phyloP scores from a whole-genome alignment of 2,329 filamentous ascomycete genomes.

The Drechmeria coniospora region DNA sequence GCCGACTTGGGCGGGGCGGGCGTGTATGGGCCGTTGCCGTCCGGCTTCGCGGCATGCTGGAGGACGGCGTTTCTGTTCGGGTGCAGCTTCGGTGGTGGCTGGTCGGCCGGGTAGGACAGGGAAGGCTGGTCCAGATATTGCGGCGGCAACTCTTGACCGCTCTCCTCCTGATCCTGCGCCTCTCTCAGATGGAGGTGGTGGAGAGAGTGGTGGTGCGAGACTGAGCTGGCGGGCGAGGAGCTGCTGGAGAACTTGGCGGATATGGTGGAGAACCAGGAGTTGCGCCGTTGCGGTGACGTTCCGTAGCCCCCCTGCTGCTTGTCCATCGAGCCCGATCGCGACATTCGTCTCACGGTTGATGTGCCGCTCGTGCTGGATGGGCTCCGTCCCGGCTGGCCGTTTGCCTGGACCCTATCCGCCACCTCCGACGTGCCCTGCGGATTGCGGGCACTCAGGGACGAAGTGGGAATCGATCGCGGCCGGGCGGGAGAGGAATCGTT shows the following conservation, averaged over 20 bases:
- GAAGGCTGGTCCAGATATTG: slow-evolving; percentile 3
- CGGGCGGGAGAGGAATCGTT: slow-evolving; percentile 13
- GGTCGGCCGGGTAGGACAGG: slow-evolving; percentile 20
- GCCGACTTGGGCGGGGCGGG: slow-evolving; percentile 57
- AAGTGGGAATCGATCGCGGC: slow-evolving; percentile 17
- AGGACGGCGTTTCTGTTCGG: slow-evolving; percentile 43
- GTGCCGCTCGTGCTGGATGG: slow-evolving; percentile 10
- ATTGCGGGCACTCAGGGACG: slow-evolving; percentile 12
- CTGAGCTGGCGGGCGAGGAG: slow-evolving; percentile 16
- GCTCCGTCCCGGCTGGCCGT: slow-evolving; percentile 8
- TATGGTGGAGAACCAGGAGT: slow-evolving; percentile 87
- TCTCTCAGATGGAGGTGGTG: slow-evolving; percentile 6
- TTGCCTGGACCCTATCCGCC: slow-evolving; percentile 6
- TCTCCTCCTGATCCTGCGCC: slow-evolving; percentile 4
- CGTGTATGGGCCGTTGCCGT: slow-evolving; percentile 52
- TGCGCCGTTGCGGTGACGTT: slow-evolving; percentile 37
- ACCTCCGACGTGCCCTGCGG: slow-evolving; percentile 11
- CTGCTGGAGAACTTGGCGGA: slow-evolving; percentile 76
- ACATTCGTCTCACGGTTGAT: slow-evolving; percentile 10
- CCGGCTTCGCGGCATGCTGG: slow-evolving; percentile 36
- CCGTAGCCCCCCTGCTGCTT: slow-evolving; percentile 12
- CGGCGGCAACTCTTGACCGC: slow-evolving; percentile 1
- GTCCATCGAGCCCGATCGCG: slow-evolving; percentile 21
- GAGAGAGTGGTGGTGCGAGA: slow-evolving; percentile 4
- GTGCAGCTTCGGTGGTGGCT: slow-evolving; percentile 31